Evolutionary conservation across 495 filamentous ascomycete genomes (phyloP), one percentile per base, ranked within the genome.

Genomic region (Margaritispora aquatica): DNA sequence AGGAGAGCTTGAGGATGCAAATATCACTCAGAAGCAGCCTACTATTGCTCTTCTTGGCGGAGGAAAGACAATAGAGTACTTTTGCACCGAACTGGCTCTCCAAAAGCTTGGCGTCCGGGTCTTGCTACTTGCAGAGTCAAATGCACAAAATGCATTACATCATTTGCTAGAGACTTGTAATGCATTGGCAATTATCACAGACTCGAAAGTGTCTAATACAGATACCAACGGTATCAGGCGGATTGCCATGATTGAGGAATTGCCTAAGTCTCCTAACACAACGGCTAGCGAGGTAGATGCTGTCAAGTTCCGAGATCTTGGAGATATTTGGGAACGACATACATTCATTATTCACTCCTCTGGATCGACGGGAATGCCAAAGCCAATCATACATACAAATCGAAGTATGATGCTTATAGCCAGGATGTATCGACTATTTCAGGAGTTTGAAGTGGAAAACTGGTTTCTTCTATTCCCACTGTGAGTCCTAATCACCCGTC

Each of bases 371-470:
- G 66, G 66, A 3, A 65, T 65, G 60, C 66, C 66, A 51, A 68
- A 66, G 54, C 66, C 66, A 7, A 64, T 68, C 21, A 56, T 66
- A 27, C 66, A 68, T 57, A 68, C 66, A 20, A 64, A 68, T 49
- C 47, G 61, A 36, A 67, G 65, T 58, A 64, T 67, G 65, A 67
- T 67, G 65, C 62, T 64, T 19, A 67, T 67, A 58, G 65, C 65
- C 10, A 49, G 65, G 36, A 67, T 67, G 65, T 67, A 67, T 49
- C 55, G 65, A 51, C 51, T 67, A 24, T 67, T 67, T 50, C 65
- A 59, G 34, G 56, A 60, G 9, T 62, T 67, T 22, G 52, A 53
- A 4, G 50, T 67, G 23, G 54, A 64, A 17, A 67, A 67, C 49
- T 67, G 65, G 65, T 67, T 67, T 60, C 62, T 67, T 21, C 36